Evolutionary conservation across 257 asterid genomes (phyloP).

Genomic region (Capsicum baccatum): DNA sequence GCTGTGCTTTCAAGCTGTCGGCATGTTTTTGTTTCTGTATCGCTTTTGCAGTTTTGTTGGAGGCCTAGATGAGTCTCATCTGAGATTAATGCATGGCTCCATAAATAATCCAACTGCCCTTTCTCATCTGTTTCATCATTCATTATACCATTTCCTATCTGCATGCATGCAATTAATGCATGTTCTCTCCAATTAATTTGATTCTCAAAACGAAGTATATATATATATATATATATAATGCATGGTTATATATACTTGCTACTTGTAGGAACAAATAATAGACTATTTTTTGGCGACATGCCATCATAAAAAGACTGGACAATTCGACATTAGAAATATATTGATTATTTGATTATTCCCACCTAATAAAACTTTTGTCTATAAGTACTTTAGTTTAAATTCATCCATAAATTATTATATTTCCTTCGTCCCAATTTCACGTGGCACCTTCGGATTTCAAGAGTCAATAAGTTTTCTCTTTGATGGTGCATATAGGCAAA

Average conservation of each 20-base stretch:
- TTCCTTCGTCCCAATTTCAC: no score
- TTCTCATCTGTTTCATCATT: slow-evolving; percentile 39
- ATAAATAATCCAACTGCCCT: slow-evolving; percentile 42
- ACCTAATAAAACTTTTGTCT: no score
- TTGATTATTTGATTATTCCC: no score
- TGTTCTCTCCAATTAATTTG: background rate
- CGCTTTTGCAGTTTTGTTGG: slow-evolving; percentile 35
- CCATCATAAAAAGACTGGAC: no score
- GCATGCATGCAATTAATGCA: background rate
- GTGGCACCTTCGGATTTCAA: no score
- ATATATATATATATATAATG: background rate
- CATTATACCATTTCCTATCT: slow-evolving; percentile 58
- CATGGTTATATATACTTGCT: background rate
- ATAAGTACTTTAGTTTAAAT: no score
- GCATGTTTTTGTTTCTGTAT: slow-evolving; percentile 32
- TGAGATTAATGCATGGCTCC: slow-evolving; percentile 57
- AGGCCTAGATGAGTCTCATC: slow-evolving; percentile 46
- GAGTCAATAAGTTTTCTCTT: no score
- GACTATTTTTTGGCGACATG: background rate
- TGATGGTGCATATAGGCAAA: no score
- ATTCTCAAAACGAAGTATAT: no score
- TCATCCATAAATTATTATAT: no score
- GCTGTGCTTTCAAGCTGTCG: slow-evolving; percentile 27
- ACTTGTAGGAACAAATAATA: background rate
- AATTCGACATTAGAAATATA: no score